A percentile compares a stretch with the other conserved stretches of the same genome.
Conservation (phyloP, 805 yeast genomes). For the Saturnispora quitensis region DNA sequence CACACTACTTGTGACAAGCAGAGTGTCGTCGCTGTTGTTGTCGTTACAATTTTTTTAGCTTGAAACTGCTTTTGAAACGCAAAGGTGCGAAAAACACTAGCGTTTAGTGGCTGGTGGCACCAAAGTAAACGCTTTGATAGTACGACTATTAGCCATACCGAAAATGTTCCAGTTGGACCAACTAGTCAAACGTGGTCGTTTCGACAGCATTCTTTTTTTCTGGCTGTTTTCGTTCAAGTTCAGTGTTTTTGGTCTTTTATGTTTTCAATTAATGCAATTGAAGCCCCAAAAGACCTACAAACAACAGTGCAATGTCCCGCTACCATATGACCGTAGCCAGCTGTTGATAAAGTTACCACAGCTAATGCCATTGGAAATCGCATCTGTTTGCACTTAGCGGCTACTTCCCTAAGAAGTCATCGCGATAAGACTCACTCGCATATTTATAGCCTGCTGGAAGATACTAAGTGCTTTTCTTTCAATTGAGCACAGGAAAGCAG, state of each 20-base stretch:
- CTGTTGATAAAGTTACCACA: too few species aligned
- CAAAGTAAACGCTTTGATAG: not conserved
- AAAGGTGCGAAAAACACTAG: not conserved
- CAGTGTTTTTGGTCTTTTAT: too few species aligned
- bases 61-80: not conserved
- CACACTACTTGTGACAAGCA: not conserved
- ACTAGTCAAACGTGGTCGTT: too few species aligned
- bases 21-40: not conserved
- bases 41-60: not conserved
- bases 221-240: too few species aligned
- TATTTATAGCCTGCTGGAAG: not conserved
- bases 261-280: not conserved
- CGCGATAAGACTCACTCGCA: not conserved
- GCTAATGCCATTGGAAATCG: not conserved
- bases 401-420: not conserved
- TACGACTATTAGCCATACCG: not conserved
- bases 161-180: too few species aligned
- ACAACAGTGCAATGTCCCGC: not conserved
- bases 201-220: too few species aligned
- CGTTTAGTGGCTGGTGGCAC: not conserved
- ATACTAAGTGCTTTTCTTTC: not conserved
- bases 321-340: too few species aligned
- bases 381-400: not conserved
- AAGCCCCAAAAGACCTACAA: not conserved
- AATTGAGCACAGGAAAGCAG: too few species aligned